Base-by-base conservation (phyloP, 2,329 filamentous ascomycete species). In the Fusarium guadeloupense region DNA sequence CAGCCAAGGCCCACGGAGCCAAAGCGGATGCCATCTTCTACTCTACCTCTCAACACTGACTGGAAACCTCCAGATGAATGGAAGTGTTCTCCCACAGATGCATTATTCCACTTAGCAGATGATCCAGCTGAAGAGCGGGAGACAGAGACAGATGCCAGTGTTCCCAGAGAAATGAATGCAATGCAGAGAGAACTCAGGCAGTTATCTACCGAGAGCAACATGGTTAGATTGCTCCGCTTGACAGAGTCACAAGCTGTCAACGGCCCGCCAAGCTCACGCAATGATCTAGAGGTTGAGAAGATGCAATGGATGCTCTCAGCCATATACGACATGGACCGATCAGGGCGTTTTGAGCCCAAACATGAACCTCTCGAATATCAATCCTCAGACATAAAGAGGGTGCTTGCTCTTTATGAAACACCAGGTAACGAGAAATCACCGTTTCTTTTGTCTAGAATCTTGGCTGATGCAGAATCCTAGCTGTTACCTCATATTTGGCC, bases 231-330 rank as follows among this genome's bases (percentile, higher is more conserved):
- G 0, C n/a, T 64, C 3, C 50, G 60, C 3, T 14, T 64, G 3
- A 49, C 40, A 17, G 60, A 50, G 14, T 40, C 41, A 1, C 46
- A 57, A 1, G 12, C 26, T 6, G 19, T 20, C 2, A 46, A 20
- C 12, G 23, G 9, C 0, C 37, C 61, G 0, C 61, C 61, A 0
- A 34, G 31, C 13, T 45, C 38, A 9, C 46, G 25, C 2, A 25
- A 43, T 13, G 57, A 57, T 48, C 67, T 83, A 6, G 83, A 84
- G 50, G 76, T 85, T 43, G 81, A 84, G 56, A 85, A 83, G 67
- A 84, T 85, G 64, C 62, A 67, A 35, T 88, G 86, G 86, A 82
- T 92, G 75, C 77, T 88, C 34, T 85, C 82, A 17, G 81, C 80
- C 1, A 74, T 90, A 49, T 79, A 81, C 63, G 77, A 75, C 59